A percentile compares a stretch with the other conserved stretches of the same genome.
phyloP scores from a whole-genome alignment of 1,139 yeast species.

The Suhomyces ambrosiae region DNA sequence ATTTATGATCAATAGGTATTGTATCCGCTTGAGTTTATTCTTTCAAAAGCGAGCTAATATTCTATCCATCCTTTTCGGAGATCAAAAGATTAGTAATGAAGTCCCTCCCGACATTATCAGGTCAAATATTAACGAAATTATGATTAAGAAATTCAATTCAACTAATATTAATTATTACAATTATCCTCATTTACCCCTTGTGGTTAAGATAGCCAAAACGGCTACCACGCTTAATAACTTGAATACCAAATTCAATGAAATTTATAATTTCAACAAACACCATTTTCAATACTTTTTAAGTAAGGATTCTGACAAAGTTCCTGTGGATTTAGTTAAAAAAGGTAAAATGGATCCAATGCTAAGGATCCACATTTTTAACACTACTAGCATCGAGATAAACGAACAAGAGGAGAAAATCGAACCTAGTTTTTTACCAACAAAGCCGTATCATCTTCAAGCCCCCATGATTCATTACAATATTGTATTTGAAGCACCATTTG shows the following conservation, averaged over 20 bases:
- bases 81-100: constrained; percentile 17
- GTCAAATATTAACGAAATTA: constrained; percentile 25
- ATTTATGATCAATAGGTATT: constrained; percentile 19
- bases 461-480: constrained; percentile 5
- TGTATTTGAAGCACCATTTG: constrained; percentile 8
- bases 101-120: constrained; percentile 9
- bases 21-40: constrained; percentile 24
- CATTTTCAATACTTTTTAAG: constrained; percentile 16
- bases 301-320: constrained; percentile 5
- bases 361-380: constrained; percentile 16
- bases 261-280: constrained; percentile 16
- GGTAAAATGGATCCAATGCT: constrained; percentile 14
- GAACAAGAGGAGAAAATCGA: background rate
- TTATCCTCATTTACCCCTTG: constrained; percentile 25
- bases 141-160: constrained; percentile 22
- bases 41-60: constrained; percentile 27
- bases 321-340: constrained; percentile 3
- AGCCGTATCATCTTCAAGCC: background rate
- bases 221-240: constrained; percentile 5
- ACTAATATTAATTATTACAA: constrained; percentile 20
- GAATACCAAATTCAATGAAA: background rate
- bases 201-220: constrained; percentile 13
- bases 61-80: constrained; percentile 23
- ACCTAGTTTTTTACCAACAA: background rate
- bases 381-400: constrained; percentile 3